Base-by-base conservation (phyloP, 768 basidiomycete genomes). In the Tulasnella sp. region DNA sequence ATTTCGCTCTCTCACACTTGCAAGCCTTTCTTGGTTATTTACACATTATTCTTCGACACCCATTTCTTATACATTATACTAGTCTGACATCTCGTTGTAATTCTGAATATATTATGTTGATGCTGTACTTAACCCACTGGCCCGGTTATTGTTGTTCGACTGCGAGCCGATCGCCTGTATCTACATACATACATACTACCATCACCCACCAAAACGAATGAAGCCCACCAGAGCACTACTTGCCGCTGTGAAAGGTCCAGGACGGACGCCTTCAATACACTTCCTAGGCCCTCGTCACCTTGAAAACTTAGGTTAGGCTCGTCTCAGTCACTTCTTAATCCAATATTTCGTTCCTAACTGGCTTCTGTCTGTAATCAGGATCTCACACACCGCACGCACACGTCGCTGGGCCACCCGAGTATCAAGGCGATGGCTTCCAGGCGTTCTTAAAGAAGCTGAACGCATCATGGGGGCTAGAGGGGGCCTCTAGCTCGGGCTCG, bases 361-460 rank as follows among this genome's bases (percentile, higher is more conserved):
- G n/a, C n/a, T n/a, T n/a, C n/a, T n/a, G 11, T 58, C 54, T 34
- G 43, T 53, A 38, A 5, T 47, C 71, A 68, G 76, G 75, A 34
- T 63, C 66, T 9, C 66, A 72, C 58, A 73, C 77, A 0, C 67
- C 71, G 29, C 79, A 78, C 62, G 73, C 82, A 11, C 85, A 88
- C 67, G 86, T 85, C 2, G 77, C 79, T 54, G 83, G 85, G 15
- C 83, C 85, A n/a, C 70, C 75, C 61, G 82, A 85, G 65, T 72
- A 80, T 60, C 77, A 76, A 64, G 58, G 47, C 17, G 58, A 48
- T 45, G 69, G 69, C 3, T 83, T 82, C 67, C 67, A 75, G 4
- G 73, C 73, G n/a, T 75, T 76, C 56, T 60, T 75, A 11, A 72
- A 71, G 45, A 76, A 71, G 62, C 64, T 70, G 50, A 66, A 71